phyloP scores from a whole-genome alignment of 2,329 filamentous ascomycete genomes.

The Calonectria hongkongensis region DNA sequence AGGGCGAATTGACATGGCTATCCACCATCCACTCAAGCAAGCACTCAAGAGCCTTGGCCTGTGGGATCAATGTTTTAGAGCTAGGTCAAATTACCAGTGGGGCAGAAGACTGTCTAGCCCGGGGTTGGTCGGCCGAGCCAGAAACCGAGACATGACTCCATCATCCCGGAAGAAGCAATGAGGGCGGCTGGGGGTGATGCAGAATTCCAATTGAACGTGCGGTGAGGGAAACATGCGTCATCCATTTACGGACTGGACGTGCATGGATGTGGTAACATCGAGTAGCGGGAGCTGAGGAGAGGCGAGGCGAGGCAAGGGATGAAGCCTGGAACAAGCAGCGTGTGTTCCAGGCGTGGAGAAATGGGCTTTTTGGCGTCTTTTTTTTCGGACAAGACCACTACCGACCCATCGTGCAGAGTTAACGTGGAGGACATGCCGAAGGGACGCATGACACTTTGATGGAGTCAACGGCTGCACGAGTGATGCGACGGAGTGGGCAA shows the following conservation, averaged over 20 bases:
- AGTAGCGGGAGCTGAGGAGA: conserved; percentile 25
- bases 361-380: conserved; percentile 1
- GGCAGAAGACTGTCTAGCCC: conserved; percentile 19
- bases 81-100: conserved; percentile 29
- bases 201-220: conserved; percentile 38
- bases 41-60: conserved; percentile 24
- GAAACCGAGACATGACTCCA: conserved; percentile 21
- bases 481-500: conserved; percentile 38
- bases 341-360: conserved; percentile 29
- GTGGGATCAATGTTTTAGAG: conserved; percentile 24
- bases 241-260: conserved; percentile 4
- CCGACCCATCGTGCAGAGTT: conserved; percentile 31
- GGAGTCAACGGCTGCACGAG: conserved; percentile 46
- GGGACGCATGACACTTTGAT: conserved; percentile 49
- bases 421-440: conserved; percentile 38
- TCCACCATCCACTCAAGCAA: conserved; percentile 6
- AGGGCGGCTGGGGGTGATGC: neutral
- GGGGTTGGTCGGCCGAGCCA: conserved; percentile 20
- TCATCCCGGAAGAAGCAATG: conserved; percentile 24
- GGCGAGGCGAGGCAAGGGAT: conserved; percentile 23
- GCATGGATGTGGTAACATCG: neutral
- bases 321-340: conserved; percentile 22
- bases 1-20: conserved; percentile 6
- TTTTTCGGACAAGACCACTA: conserved; percentile 8
- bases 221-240: conserved; percentile 21